Evolutionary conservation across 768 basidiomycete genomes (phyloP).

Genomic region (Dioszegia hungarica): DNA sequence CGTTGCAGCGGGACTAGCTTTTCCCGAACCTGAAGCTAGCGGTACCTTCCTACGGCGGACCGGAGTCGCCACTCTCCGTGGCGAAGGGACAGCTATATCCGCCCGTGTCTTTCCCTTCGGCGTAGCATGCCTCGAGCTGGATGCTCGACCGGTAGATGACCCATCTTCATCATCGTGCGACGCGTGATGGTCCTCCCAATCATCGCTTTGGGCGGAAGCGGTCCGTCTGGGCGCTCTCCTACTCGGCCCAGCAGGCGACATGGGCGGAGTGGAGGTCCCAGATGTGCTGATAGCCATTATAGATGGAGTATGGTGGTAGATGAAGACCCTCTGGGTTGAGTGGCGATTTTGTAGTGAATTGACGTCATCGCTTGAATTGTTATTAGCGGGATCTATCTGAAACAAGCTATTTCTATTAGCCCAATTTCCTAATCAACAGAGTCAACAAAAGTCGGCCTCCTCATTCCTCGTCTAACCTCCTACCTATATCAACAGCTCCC

Average conservation of each 20-base stretch:
- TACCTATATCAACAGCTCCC: neutral
- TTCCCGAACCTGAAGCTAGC: neutral
- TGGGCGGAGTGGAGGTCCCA: neutral
- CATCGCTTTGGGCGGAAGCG: neutral
- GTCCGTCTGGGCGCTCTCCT: too few species aligned
- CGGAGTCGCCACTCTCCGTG: neutral
- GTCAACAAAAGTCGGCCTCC: neutral
- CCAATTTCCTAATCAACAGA: too few species aligned
- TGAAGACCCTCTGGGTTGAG: too few species aligned
- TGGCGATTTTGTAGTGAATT: neutral
- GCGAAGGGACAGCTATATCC: neutral
- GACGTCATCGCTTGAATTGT: too few species aligned
- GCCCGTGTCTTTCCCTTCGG: neutral
- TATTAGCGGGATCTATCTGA: too few species aligned
- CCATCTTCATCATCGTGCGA: neutral
- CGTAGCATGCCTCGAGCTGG: neutral
- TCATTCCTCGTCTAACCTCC: neutral
- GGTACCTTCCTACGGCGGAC: neutral
- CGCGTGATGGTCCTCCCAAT: neutral
- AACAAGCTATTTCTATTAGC: too few species aligned
- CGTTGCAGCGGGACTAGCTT: neutral
- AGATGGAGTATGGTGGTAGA: neutral
- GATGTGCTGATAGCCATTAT: neutral
- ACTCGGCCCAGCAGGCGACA: neutral
- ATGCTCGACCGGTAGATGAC: neutral